Percentiles rank a stretch among this genome's conserved stretches.
Evolutionary conservation across 2,329 filamentous ascomycete genomes (phyloP).

Genomic region (Penicillium janthinellum): DNA sequence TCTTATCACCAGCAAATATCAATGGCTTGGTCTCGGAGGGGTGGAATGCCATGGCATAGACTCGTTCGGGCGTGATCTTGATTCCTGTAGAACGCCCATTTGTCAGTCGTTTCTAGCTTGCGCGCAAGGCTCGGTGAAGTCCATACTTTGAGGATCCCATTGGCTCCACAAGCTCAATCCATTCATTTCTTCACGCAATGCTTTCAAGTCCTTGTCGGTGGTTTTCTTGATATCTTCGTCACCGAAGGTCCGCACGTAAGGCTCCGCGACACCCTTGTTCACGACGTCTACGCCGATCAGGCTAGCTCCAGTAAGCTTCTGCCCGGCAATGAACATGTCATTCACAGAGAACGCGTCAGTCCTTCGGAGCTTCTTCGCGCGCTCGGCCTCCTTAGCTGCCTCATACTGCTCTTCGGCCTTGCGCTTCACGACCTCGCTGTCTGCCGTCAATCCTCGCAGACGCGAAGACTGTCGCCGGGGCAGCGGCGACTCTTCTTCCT

Average conservation of each 20-base stretch:
- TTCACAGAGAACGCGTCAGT: conserved; percentile 70
- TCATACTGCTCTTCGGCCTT: conserved; percentile 68
- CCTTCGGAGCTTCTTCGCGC: conserved; percentile 65
- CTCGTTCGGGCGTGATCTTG: conserved; percentile 83
- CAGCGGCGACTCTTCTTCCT: conserved; percentile 59
- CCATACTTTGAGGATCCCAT: conserved; percentile 75
- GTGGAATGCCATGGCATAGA: conserved; percentile 87
- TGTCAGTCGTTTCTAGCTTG: neutral
- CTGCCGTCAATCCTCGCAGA: conserved; percentile 63
- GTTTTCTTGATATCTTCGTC: conserved; percentile 82
- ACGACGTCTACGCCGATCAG: conserved; percentile 65
- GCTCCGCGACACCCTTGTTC: conserved; percentile 67
- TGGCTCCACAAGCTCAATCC: conserved; percentile 77
- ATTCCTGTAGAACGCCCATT: conserved; percentile 61
- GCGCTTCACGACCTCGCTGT: conserved; percentile 67
- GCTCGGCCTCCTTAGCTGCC: conserved; percentile 58
- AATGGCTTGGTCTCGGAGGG: conserved; percentile 83
- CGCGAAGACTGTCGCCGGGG: conserved; percentile 65
- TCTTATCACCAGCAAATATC: conserved; percentile 91
- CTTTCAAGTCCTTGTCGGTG: conserved; percentile 72
- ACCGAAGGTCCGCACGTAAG: conserved; percentile 81
- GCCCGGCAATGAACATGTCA: conserved; percentile 78
- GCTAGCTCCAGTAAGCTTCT: conserved; percentile 68
- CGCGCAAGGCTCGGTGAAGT: neutral
- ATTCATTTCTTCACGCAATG: conserved; percentile 74